Evolutionary conservation across 768 basidiomycete genomes (phyloP), one percentile per base, ranked within the genome.

Genomic region (Hysterangium stoloniferum): DNA sequence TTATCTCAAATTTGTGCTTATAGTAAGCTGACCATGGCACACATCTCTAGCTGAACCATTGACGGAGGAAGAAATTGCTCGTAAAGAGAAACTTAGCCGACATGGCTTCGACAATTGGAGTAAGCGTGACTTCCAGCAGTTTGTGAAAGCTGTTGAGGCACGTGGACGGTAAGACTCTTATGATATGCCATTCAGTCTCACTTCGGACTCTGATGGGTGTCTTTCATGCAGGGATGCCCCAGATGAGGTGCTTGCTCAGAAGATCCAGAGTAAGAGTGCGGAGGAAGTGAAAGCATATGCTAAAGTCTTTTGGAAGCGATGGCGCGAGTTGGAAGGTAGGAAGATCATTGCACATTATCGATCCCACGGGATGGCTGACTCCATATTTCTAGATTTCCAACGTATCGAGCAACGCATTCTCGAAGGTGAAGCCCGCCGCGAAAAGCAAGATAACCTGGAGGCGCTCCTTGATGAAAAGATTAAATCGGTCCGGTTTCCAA

Each of bases 61-160:
- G 34, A 93, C n/a, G 0, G 94, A 97, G 57, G 89, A 90, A 41
- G 94, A 99, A 60, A 67, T 78, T 55, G 75, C 77, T 4, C 72
- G 80, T 62, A 97, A 95, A 68, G 91, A 95, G 27, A 76, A 74
- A 38, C 79, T 86, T 27, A 77, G 80, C 6, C 73, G 72, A 28
- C 71, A 84, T 48, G n/a, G 94, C 13, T 97, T 97, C 70, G 78
- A 81, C 29, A 81, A 86, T 56, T 97, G 95, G 95, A 87, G 83
- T 63, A 78, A 89, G 57, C 79, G 91, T 32, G 93, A 97, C 62
- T 97, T 93, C 72, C 92, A 93, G 60, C 87, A 86, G 59, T 87
- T 98, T 60, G 74, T 94, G 41, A 78, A 82, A 34, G 87, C 80
- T 1, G 65, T 82, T n/a, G 88, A 86, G 62, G 71, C 68, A 11